Conservation (phyloP, 2,329 filamentous ascomycete genomes). For the Pseudogymnoascus sp. region DNA sequence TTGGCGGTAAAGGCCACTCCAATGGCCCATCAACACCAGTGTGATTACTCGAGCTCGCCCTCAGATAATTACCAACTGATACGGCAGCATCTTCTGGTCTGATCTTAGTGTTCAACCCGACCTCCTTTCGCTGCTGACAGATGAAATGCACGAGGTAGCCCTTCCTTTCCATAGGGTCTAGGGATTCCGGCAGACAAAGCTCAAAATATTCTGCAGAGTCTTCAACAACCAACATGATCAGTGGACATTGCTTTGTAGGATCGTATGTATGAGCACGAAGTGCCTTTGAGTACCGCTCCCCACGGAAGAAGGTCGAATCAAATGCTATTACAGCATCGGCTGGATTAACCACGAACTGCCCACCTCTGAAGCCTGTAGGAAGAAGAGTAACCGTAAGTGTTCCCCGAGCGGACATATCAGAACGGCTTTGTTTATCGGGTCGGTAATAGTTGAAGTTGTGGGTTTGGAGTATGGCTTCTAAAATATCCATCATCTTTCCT, state of each 20-base stretch:
- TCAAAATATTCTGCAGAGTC: slow-evolving; percentile 28
- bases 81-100: slow-evolving; percentile 20
- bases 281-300: slow-evolving; percentile 4
- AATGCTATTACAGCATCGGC: slow-evolving; percentile 15
- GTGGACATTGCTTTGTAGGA: slow-evolving; percentile 14
- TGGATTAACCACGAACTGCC: slow-evolving; percentile 11
- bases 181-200: slow-evolving; percentile 17
- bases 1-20: slow-evolving; percentile 10
- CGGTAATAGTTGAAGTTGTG: slow-evolving; percentile 29
- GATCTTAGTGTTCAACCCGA: slow-evolving; percentile 17
- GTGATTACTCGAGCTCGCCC: background rate
- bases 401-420: slow-evolving; percentile 16
- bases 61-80: slow-evolving; percentile 19
- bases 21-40: slow-evolving; percentile 11
- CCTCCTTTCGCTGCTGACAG: slow-evolving; percentile 16
- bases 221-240: slow-evolving; percentile 21
- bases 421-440: slow-evolving; percentile 24
- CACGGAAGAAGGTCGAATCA: slow-evolving; percentile 7
- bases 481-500: slow-evolving; percentile 40
- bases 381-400: slow-evolving; percentile 20
- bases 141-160: slow-evolving; percentile 20
- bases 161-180: slow-evolving; percentile 17
- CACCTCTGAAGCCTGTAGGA: slow-evolving; percentile 16
- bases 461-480: slow-evolving; percentile 40
- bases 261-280: slow-evolving; percentile 9